A percentile compares a stretch with the other conserved stretches of the same genome.
phyloP scores from a whole-genome alignment of 345 rosid genomes.

The Moricandia arvensis region DNA sequence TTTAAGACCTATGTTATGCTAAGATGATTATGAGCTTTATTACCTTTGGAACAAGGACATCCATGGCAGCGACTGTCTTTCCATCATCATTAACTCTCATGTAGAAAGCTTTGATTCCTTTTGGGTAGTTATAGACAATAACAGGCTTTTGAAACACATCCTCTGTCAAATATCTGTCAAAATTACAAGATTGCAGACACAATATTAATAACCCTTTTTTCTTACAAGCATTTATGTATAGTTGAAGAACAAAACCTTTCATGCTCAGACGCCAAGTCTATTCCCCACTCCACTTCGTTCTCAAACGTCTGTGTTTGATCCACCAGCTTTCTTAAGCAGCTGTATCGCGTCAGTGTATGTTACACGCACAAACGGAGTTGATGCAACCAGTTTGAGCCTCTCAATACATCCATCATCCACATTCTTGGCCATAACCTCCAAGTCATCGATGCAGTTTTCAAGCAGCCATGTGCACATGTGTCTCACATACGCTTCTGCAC shows the following conservation, averaged over 20 bases:
- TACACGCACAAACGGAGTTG: constrained; percentile 78
- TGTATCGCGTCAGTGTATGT: constrained; percentile 73
- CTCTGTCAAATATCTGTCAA: constrained; percentile 85
- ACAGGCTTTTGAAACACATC: constrained; percentile 79
- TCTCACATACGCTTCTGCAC: constrained; percentile 95
- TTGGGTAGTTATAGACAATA: constrained; percentile 89
- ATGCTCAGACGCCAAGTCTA: no score
- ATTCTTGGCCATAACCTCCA: constrained; percentile 83
- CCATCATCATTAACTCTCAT: constrained; percentile 88
- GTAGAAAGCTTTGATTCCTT: constrained; percentile 93
- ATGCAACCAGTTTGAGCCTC: constrained; percentile 68
- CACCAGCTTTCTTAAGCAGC: no score
- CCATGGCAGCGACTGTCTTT: constrained; percentile 97
- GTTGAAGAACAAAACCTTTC: constrained; percentile 55
- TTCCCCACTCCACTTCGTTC: constrained; percentile 85
- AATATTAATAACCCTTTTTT: neutral
- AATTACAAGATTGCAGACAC: neutral
- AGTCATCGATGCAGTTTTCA: constrained; percentile 74
- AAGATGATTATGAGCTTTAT: neutral
- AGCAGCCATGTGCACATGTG: constrained; percentile 81
- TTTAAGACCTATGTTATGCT: no score
- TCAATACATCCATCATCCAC: constrained; percentile 71
- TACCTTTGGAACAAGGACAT: constrained; percentile 95
- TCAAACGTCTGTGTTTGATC: constrained; percentile 67
- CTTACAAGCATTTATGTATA: neutral